Evolutionary conservation across 2,329 filamentous ascomycete genomes (phyloP).

Genomic region (Fusarium chlamydosporum): DNA sequence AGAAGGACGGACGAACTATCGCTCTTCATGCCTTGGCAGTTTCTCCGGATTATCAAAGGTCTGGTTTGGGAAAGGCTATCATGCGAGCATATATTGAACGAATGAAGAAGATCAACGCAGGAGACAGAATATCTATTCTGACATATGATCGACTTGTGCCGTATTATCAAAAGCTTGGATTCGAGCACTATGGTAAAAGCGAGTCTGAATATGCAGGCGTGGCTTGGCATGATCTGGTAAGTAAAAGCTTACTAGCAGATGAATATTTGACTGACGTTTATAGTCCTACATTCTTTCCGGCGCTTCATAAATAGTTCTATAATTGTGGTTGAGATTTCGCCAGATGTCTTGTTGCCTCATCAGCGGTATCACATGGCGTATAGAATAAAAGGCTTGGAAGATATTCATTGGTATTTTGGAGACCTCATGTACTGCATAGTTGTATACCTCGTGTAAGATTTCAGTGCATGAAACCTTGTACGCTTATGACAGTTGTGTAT

Average conservation of each 20-base stretch:
- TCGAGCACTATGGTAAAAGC: conserved; percentile 53
- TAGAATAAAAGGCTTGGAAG: no score
- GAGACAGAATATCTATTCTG: conserved; percentile 51
- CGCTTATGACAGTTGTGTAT: no score
- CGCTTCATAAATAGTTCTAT: neutral
- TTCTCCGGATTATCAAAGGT: conserved; percentile 44
- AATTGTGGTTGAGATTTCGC: no score
- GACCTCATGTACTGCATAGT: no score
- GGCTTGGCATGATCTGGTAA: conserved; percentile 53
- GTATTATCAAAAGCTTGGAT: conserved; percentile 53
- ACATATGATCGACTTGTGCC: conserved; percentile 52
- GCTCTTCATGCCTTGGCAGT: conserved; percentile 52
- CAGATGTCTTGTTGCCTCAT: neutral
- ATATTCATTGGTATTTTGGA: no score
- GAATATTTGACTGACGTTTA: neutral
- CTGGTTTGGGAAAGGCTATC: conserved; percentile 49
- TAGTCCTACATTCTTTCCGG: conserved; percentile 27
- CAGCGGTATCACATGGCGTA: no score
- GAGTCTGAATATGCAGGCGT: conserved; percentile 51
- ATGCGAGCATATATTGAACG: conserved; percentile 44
- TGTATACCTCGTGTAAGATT: no score
- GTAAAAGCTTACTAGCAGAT: neutral
- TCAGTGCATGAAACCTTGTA: no score
- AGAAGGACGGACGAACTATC: conserved; percentile 48
- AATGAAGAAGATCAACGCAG: conserved; percentile 37